A percentile compares a stretch with the other conserved stretches of the same genome.
Evolutionary conservation across 805 yeast genomes (phyloP).

Genomic region (Starmerella potacharoeniae): DNA sequence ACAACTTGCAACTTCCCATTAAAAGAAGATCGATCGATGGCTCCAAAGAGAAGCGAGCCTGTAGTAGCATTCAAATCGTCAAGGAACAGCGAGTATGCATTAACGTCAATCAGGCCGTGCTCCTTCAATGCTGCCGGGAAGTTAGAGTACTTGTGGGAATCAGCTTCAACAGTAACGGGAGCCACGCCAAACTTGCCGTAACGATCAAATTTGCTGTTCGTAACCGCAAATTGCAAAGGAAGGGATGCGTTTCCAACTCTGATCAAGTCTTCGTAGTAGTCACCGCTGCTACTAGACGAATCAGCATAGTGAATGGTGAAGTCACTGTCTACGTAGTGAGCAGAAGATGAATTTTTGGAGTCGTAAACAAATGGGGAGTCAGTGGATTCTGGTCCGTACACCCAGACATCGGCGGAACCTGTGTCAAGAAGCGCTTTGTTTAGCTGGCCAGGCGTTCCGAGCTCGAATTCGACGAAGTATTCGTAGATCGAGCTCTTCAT

Average conservation of each 20-base stretch:
- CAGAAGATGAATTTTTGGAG: conserved; percentile 19
- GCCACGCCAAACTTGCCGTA: not conserved
- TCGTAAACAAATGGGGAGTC: conserved; percentile 20
- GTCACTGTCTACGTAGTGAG: conserved; percentile 3
- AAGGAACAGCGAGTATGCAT: conserved; percentile 39
- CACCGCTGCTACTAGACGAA: not conserved
- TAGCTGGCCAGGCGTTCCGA: conserved; percentile 42
- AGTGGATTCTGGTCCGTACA: conserved; percentile 28
- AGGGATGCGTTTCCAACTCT: not conserved
- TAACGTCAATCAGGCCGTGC: conserved; percentile 33
- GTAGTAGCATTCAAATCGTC: conserved; percentile 24
- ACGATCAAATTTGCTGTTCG: not conserved
- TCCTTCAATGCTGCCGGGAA: conserved; percentile 28
- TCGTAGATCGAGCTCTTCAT: not conserved
- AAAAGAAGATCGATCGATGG: conserved; percentile 53
- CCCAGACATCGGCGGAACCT: conserved; percentile 61
- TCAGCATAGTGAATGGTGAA: conserved; percentile 3
- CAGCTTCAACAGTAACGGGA: not conserved
- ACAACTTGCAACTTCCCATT: conserved; percentile 32
- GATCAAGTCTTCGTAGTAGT: not conserved
- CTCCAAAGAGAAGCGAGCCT: conserved; percentile 41
- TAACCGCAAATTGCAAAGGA: not conserved
- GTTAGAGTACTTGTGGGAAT: conserved; percentile 21
- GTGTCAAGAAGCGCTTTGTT: conserved; percentile 41
- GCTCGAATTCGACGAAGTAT: conserved; percentile 20